Percentiles rank a stretch among this genome's conserved stretches.
Evolutionary conservation across 192 early-diverging fungal genomes (phyloP).

Genomic region (Radiomyces spectabilis): DNA sequence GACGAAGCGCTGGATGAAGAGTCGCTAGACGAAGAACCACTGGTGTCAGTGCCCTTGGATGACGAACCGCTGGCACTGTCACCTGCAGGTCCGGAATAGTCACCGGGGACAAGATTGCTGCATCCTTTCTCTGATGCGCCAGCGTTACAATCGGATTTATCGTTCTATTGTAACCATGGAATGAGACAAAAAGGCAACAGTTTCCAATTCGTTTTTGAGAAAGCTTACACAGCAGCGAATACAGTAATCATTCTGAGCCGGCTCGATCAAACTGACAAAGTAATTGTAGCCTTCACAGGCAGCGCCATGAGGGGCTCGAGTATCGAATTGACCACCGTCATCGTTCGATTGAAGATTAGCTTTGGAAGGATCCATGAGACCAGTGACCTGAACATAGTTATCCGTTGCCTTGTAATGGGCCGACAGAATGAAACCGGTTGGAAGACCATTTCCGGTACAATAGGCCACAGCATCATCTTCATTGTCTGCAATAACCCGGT

Average conservation of each 20-base stretch:
- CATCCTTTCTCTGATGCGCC: slow-evolving; percentile 28
- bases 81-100: slow-evolving; percentile 26
- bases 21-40: background rate
- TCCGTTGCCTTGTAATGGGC: slow-evolving; percentile 31
- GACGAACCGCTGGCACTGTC: background rate
- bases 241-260: slow-evolving; percentile 5
- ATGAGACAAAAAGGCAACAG: background rate
- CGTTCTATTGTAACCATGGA: slow-evolving; percentile 8
- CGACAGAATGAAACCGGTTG: slow-evolving; percentile 37
- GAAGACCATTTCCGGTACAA: slow-evolving; percentile 32
- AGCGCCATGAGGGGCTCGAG: slow-evolving; percentile 3
- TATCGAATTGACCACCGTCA: slow-evolving; percentile 44
- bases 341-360: slow-evolving; percentile 24
- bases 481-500: too few relatives aligned
- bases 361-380: slow-evolving; percentile 32
- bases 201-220: slow-evolving; percentile 1
- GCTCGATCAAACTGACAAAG: slow-evolving; percentile 22
- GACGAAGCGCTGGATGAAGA: background rate
- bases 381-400: slow-evolving; percentile 47
- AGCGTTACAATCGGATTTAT: slow-evolving; percentile 2
- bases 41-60: background rate
- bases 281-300: slow-evolving; percentile 17
- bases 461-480: slow-evolving; percentile 37
- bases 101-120: slow-evolving; percentile 23
- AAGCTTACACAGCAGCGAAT: slow-evolving; percentile 29